A percentile compares a stretch with the other conserved stretches of the same genome.
Conservation (phyloP, 2,329 filamentous ascomycete genomes). For the Sarocladium kiliense region DNA sequence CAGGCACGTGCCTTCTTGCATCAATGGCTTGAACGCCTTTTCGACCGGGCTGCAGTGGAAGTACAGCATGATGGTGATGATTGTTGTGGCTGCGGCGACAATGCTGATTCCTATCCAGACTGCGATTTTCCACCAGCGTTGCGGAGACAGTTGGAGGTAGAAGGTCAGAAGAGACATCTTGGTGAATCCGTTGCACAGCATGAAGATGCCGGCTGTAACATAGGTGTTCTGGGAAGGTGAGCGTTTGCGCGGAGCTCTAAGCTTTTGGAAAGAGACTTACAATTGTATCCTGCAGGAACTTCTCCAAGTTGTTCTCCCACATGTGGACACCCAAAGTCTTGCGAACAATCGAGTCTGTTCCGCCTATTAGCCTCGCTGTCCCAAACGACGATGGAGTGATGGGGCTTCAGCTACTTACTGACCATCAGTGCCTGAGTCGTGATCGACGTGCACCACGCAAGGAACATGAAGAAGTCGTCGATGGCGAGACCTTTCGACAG, state of each 20-base stretch:
- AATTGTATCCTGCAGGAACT: not conserved
- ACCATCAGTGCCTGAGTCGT: slow-evolving; percentile 6
- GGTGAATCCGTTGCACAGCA: slow-evolving; percentile 27
- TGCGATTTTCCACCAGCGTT: slow-evolving; percentile 22
- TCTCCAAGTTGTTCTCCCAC: not conserved
- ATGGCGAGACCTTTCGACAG: slow-evolving; percentile 18
- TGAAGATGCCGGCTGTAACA: slow-evolving; percentile 24
- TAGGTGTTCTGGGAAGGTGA: slow-evolving; percentile 18
- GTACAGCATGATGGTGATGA: slow-evolving; percentile 19
- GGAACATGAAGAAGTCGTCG: slow-evolving; percentile 21
- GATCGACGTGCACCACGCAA: slow-evolving; percentile 16
- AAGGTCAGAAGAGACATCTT: slow-evolving; percentile 32
- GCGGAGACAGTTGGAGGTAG: slow-evolving; percentile 30
- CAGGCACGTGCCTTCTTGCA: slow-evolving; percentile 30
- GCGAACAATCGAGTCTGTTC: not conserved
- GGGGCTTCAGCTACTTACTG: not conserved
- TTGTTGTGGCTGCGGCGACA: slow-evolving; percentile 22
- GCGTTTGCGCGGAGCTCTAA: too few species aligned
- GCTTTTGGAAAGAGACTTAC: not conserved
- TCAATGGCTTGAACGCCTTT: slow-evolving; percentile 16
- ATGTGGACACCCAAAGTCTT: not conserved
- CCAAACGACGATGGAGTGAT: not conserved
- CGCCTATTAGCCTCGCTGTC: too few species aligned
- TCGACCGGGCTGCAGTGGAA: slow-evolving; percentile 19
- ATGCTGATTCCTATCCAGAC: slow-evolving; percentile 25